Evolutionary conservation across 2,329 filamentous ascomycete genomes (phyloP), one percentile per base, ranked within the genome.

Genomic region (Diaporthe humulicola): DNA sequence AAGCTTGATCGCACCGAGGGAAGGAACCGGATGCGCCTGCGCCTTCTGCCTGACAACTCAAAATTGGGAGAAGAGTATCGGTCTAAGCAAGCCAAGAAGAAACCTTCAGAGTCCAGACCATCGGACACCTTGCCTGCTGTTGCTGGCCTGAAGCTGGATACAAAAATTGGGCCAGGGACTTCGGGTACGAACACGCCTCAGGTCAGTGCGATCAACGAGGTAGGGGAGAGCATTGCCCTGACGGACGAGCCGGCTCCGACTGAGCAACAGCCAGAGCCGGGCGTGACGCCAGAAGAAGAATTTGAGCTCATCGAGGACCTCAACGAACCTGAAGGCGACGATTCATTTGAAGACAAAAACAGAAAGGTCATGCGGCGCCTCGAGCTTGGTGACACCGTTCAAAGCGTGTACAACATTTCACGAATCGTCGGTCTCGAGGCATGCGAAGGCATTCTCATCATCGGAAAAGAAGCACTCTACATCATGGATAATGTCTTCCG

Each of bases 401-500:
- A 98, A 82, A 94, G 95, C 73, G 95, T 98, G 1, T 98, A 95
- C 87, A 99, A 99, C 79, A 93, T 98, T 67, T 98, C 97, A 22
- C 93, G 97, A 15, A 96, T 99, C 72, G 93, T 98, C 42, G 97
- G 97, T 14, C 88, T 99, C 5, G 97, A 99, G 81, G 96, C 96
- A 12, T 95, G 94, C 76, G 97, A 99, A 82, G 97, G 97, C 10
- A 92, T 99, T 56, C 87, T 99, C 45, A 97, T 99, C 72, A 89
- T 98, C 54, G 97, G 97, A 25, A 98, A 98, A 83, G 94, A 96
- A 79, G 93, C 92, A 64, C 89, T 99, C 22, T 99, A 99, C 81
- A 93, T 99, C 78, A 93, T 98, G 84, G 97, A 99, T 84, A 96
- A 97, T 79, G 96, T 98, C 80, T 98, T 99, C 82, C 96, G 98